Conservation (phyloP, 2,329 filamentous ascomycete species). For the Nemania diffusa region DNA sequence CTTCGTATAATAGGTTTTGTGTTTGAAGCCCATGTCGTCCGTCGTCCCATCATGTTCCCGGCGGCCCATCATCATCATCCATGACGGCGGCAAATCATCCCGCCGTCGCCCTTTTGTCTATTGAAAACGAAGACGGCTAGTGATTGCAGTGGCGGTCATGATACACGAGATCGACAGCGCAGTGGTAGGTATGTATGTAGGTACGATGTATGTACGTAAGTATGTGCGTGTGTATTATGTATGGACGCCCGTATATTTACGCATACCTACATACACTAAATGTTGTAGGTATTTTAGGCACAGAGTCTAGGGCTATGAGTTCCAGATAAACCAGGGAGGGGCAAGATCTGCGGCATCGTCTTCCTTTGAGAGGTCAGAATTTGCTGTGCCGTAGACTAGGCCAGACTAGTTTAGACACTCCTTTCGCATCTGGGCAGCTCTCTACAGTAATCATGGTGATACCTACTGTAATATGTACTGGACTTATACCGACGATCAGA, state of each 20-base stretch:
- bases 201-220: background rate
- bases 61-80: background rate
- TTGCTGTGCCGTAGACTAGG: conserved; percentile 30
- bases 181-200: background rate
- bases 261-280: no score
- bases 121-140: conserved; percentile 2
- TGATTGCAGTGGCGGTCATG: conserved; percentile 2
- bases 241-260: no score
- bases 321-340: conserved; percentile 2
- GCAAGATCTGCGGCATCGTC: conserved; percentile 20
- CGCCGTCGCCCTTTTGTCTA: conserved; percentile 1
- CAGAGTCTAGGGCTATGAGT: background rate
- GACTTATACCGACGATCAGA: background rate
- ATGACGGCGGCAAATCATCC: conserved; percentile 2
- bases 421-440: background rate
- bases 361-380: conserved; percentile 17
- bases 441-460: conserved; percentile 15
- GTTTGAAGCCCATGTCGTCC: background rate
- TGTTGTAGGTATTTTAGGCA: background rate
- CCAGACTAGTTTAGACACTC: conserved; percentile 11
- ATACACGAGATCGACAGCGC: conserved; percentile 27
- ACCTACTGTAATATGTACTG: background rate
- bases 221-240: background rate
- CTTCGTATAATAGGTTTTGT: conserved; percentile 19
- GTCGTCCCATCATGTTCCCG: background rate